Evolutionary conservation across 306 rosid species (phyloP), one percentile per base, ranked within the genome.

Genomic region (Trifolium repens): DNA sequence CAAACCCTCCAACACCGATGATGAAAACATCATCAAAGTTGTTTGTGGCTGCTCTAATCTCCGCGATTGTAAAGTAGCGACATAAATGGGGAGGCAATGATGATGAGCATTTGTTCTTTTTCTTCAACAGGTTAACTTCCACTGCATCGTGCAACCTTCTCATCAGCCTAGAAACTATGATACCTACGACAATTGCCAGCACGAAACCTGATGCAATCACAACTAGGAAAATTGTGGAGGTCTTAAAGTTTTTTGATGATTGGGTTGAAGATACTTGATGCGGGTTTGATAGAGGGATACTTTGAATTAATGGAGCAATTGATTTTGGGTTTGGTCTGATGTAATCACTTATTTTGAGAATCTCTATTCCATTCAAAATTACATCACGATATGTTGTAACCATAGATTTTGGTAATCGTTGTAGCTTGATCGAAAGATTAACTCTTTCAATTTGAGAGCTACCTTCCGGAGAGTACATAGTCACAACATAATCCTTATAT

Each of bases 1-100:
- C 85, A 8, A 82, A 82, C 4, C 85, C 85, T 72, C 85, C 85
- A 3, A 40, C 37, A 0, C 82, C 85, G 2, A 82, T 8, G 54
- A 82, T 73, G n/a, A 82, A 68, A 0, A 17, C 14, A 1, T 67
- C 69, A 1, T 77, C 54, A 37, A 82, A 82, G 85, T 72, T 77
- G 17, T 49, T 40, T 2, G 85, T 82, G 30, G 85, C 75, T 0
- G 68, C 71, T 72, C 7, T 67, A 53, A 82, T 82, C 46, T 77
- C 82, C 0, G 52, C 67, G 14, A 82, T 10, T 17, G 82, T 26
- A 5, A 82, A 82, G 27, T 50, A 26, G 27, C 85, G 82, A 30
- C 85, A 77, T 0, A 82, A 6, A 34, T 77, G 69, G 0, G 79
- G 68, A 0, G 85, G 82, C 1, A 82, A 37, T 4, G 79, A 24